Percentiles rank a stretch among this genome's conserved stretches.
phyloP scores from a whole-genome alignment of 768 basidiomycete genomes.

The Agrocybe pediades region DNA sequence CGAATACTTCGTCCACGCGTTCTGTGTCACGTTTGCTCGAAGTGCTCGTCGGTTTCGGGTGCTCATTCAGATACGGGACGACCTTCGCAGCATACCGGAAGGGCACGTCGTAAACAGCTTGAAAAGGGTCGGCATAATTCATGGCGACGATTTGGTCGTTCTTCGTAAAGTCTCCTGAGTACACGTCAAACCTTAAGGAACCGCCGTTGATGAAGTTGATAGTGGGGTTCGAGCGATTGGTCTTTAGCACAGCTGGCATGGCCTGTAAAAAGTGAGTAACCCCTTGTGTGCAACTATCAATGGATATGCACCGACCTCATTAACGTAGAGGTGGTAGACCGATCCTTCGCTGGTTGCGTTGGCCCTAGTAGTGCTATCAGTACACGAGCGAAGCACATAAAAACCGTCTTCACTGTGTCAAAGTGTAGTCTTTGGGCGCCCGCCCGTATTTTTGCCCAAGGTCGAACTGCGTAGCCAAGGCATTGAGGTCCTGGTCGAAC shows the following conservation, averaged over 20 bases:
- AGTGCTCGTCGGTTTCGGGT: slow-evolving; percentile 38
- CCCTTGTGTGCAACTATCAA: slow-evolving; percentile 1
- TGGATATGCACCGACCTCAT: slow-evolving; percentile 33
- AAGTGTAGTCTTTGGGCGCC: slow-evolving; percentile 75
- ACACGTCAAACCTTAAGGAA: slow-evolving; percentile 66
- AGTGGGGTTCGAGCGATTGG: slow-evolving; percentile 57
- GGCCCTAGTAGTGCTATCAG: slow-evolving; percentile 34
- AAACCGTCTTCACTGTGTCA: slow-evolving; percentile 48
- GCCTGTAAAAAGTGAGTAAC: slow-evolving; percentile 33
- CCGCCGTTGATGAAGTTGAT: slow-evolving; percentile 69
- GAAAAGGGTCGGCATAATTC: slow-evolving; percentile 67
- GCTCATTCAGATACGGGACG: slow-evolving; percentile 52
- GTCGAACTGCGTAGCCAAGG: slow-evolving; percentile 60
- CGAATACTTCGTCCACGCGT: slow-evolving; percentile 50
- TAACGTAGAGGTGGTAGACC: slow-evolving; percentile 58
- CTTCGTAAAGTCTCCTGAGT: slow-evolving; percentile 70
- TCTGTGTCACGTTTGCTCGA: slow-evolving; percentile 37
- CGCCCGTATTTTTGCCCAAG: slow-evolving; percentile 65
- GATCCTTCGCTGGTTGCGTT: slow-evolving; percentile 65
- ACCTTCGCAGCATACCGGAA: slow-evolving; percentile 53
- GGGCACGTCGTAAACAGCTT: slow-evolving; percentile 58
- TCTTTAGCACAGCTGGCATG: slow-evolving; percentile 61
- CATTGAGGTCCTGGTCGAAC: slow-evolving; percentile 57
- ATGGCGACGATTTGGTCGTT: slow-evolving; percentile 80
- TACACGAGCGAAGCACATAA: neutral